Evolutionary conservation across 2,329 filamentous ascomycete genomes (phyloP).

Genomic region (Trichoderma brevicompactum): DNA sequence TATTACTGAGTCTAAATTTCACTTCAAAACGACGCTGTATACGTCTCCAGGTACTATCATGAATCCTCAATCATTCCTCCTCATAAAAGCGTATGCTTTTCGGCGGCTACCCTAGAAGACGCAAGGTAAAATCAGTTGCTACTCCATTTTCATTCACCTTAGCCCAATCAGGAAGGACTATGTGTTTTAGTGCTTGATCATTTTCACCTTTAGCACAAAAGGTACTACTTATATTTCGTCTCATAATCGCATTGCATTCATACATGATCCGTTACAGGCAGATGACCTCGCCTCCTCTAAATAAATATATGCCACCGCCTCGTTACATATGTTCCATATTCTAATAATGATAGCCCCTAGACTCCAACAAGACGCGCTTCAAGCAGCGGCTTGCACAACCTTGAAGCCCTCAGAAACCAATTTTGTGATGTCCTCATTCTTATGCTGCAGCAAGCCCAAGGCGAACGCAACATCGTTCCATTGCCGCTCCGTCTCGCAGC

Average conservation of each 20-base stretch:
- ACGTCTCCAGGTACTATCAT: no score
- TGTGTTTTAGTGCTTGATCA: no score
- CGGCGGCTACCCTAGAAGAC: not conserved
- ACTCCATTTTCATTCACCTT: not conserved
- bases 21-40: no score
- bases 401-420: conserved; percentile 75
- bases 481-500: conserved; percentile 90
- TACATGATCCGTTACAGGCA: conserved; percentile 2
- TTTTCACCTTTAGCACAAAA: no score
- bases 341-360: not conserved
- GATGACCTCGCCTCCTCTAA: conserved; percentile 11
- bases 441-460: conserved; percentile 85
- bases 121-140: not conserved
- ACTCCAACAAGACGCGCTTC: conserved; percentile 9
- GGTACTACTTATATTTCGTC: not conserved
- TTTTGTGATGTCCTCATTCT: conserved; percentile 87
- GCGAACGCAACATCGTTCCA: conserved; percentile 98
- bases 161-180: not conserved
- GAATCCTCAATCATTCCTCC: no score
- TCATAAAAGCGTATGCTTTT: no score
- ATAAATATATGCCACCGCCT: not conserved
- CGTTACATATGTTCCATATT: not conserved
- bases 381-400: conserved; percentile 67
- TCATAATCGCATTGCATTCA: conserved; percentile 23
- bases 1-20: no score